A percentile compares a stretch with the other conserved stretches of the same genome.
These are phyloP conservation scores for Cystobasidium slooffiae DNA, from an alignment of 1,284 basidiomycete species.

Conservation along the genomic window DNA sequence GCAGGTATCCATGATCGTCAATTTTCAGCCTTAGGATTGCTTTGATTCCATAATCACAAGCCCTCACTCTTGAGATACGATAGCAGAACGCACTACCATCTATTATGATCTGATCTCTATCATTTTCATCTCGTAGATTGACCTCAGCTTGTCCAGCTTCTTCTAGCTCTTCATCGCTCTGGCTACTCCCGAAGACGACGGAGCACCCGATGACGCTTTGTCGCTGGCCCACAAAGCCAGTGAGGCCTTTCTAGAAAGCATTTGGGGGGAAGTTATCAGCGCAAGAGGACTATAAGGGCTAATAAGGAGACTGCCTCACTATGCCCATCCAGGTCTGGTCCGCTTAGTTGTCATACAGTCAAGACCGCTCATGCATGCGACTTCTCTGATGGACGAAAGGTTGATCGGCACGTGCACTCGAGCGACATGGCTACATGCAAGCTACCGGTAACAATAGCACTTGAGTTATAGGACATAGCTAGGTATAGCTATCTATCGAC, in stretches of 20 bases:
- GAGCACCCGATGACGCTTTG: slow-evolving; percentile 3
- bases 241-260: slow-evolving; percentile 23
- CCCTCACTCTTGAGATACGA: slow-evolving; percentile 25
- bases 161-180: neutral
- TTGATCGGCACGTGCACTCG: too few species aligned
- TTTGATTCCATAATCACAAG: neutral
- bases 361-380: too few species aligned
- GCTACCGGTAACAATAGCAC: too few species aligned
- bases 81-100: slow-evolving; percentile 37
- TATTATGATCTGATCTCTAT: slow-evolving; percentile 23
- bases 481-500: too few species aligned
- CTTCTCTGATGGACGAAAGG: too few species aligned
- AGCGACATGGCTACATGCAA: too few species aligned
- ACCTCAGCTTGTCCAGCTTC: neutral
- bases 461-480: too few species aligned
- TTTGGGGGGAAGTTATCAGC: neutral
- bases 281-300: too few species aligned
- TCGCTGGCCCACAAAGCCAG: slow-evolving; percentile 18
- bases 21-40: neutral
- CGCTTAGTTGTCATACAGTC: too few species aligned
- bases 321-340: slow-evolving; percentile 11
- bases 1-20: neutral
- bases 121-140: slow-evolving; percentile 17
- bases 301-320: neutral
- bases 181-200: neutral